Percentiles rank a stretch among this genome's conserved stretches.
Conservation (phyloP, 306 rosid species). For the Quercus dentata region DNA sequence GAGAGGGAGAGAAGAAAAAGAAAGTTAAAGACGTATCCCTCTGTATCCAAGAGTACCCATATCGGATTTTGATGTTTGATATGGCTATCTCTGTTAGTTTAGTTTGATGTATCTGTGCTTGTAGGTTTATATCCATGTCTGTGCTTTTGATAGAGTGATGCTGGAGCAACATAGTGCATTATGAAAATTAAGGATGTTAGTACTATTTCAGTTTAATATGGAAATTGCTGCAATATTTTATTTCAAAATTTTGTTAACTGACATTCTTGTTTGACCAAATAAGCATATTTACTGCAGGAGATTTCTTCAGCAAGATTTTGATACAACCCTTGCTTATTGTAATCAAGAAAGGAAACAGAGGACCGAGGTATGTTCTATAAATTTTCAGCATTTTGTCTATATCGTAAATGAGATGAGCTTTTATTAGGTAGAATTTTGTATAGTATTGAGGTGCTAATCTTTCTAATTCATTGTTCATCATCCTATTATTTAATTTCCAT, state of each 20-base stretch:
- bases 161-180: not conserved
- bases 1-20: too few species aligned
- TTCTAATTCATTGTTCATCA: not conserved
- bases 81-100: not conserved
- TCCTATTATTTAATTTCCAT: not conserved
- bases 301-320: conserved; percentile 96
- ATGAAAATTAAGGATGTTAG: not conserved
- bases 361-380: conserved; percentile 62
- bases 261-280: not conserved
- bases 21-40: too few species aligned
- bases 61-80: too few species aligned
- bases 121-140: not conserved
- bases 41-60: too few species aligned
- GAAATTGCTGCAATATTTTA: not conserved
- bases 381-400: not conserved
- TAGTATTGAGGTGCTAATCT: not conserved
- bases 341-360: conserved; percentile 93
- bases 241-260: conserved; percentile 10
- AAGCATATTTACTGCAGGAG: conserved; percentile 55
- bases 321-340: conserved; percentile 80
- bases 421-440: not conserved
- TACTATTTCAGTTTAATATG: not conserved
- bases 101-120: not conserved
- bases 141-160: not conserved
- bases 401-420: not conserved